Conservation (phyloP, 805 yeast genomes). For the Pachysolen tannophilus region DNA sequence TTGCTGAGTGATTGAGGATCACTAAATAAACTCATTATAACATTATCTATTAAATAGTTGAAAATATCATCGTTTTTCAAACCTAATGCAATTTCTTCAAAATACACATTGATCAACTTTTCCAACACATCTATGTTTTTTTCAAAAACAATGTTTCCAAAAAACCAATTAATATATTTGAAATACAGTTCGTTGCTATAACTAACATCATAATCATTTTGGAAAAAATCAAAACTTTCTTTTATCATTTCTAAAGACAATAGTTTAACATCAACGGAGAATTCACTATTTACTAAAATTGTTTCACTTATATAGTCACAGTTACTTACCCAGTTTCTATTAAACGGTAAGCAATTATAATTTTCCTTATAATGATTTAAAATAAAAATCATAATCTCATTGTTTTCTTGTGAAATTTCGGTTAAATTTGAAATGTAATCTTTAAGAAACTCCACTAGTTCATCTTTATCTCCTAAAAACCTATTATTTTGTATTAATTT, state of each 20-base stretch:
- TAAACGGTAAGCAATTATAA: conserved; percentile 44
- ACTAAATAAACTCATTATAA: no score
- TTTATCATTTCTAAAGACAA: background rate
- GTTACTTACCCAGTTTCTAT: conserved; percentile 43
- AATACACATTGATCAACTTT: background rate
- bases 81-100: background rate
- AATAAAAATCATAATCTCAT: conserved; percentile 30
- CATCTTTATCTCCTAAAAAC: conserved; percentile 34
- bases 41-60: background rate
- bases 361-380: conserved; percentile 39
- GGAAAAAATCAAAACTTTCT: background rate
- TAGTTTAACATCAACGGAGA: conserved; percentile 10
- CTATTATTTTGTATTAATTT: no score
- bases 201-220: no score
- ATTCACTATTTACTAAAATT: conserved; percentile 38
- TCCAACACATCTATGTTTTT: background rate
- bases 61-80: background rate
- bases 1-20: no score
- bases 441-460: conserved; percentile 29
- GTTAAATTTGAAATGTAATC: conserved; percentile 18
- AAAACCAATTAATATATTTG: background rate
- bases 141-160: background rate
- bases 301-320: conserved; percentile 18
- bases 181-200: no score
- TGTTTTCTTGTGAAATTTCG: no score